These are phyloP conservation scores for Daldinia concentrica DNA, from an alignment of 495 filamentous ascomycete genomes.

Conservation along the genomic window DNA sequence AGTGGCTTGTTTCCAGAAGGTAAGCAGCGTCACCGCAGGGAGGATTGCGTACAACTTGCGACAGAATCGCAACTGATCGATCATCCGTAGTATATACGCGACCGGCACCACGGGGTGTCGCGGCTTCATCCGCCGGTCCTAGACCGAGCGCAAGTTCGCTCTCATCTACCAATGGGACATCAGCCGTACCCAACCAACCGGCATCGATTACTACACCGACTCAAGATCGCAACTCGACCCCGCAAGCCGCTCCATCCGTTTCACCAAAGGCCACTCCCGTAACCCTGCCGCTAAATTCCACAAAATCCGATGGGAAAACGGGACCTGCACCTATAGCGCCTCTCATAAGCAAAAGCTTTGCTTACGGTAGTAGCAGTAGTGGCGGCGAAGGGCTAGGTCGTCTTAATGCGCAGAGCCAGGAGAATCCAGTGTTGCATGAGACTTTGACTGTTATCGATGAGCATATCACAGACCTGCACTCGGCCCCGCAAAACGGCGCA, in stretches of 20 bases:
- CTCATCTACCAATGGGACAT: constrained; percentile 36
- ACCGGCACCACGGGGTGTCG: constrained; percentile 54
- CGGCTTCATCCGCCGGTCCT: constrained; percentile 30
- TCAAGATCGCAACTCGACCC: constrained; percentile 45
- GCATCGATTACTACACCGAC: constrained; percentile 51
- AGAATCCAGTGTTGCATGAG: constrained; percentile 92
- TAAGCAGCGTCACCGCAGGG: constrained; percentile 51
- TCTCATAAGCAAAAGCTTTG: constrained; percentile 36
- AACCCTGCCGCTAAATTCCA: constrained; percentile 53
- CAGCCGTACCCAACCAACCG: constrained; percentile 35
- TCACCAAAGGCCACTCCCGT: constrained; percentile 43
- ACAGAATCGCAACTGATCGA: constrained; percentile 29
- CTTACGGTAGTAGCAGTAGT: constrained; percentile 32
- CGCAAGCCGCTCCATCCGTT: constrained; percentile 25
- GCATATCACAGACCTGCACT: constrained; percentile 93
- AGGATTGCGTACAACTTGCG: neutral
- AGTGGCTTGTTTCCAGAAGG: constrained; percentile 92
- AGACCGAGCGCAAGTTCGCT: constrained; percentile 41
- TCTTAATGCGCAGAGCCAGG: constrained; percentile 53
- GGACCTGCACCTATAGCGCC: constrained; percentile 27
- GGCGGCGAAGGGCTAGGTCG: constrained; percentile 31
- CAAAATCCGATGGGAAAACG: constrained; percentile 45
- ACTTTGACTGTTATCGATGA: constrained; percentile 97
- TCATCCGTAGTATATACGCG: constrained; percentile 61
- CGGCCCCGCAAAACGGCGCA: constrained; percentile 63